A percentile compares a stretch with the other conserved stretches of the same genome.
These are phyloP conservation scores for Alectoria sarmentosa DNA, from an alignment of 495 filamentous ascomycete species.

Conservation along the genomic window DNA sequence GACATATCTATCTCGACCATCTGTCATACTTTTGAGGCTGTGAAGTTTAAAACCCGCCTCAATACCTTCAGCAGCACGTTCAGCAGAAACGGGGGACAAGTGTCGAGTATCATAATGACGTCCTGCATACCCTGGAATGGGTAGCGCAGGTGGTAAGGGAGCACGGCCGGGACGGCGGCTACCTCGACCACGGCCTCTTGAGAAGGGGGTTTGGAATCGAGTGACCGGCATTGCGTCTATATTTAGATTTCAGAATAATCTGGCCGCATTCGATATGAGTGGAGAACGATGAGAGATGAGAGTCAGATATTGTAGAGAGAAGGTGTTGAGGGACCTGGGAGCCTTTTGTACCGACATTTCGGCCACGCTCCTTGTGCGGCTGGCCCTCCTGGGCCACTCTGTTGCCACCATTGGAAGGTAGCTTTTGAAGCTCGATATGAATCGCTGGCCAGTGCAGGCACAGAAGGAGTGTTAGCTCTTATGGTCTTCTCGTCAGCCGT, in stretches of 20 bases:
- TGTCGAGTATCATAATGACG: neutral
- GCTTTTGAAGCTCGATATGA: neutral
- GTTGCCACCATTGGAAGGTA: neutral
- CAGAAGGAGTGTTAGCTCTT: neutral
- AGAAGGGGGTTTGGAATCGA: neutral
- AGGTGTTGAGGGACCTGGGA: neutral
- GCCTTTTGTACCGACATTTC: neutral
- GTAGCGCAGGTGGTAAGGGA: neutral
- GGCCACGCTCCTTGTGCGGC: neutral
- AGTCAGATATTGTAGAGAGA: too few relatives aligned
- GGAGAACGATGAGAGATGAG: neutral
- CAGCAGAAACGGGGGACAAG: neutral
- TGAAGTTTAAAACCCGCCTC: neutral
- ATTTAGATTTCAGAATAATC: conserved; percentile 2
- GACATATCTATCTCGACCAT: conserved; percentile 4
- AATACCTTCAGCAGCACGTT: neutral
- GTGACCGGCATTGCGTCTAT: neutral
- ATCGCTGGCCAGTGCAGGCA: neutral
- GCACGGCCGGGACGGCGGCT: neutral
- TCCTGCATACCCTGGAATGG: neutral
- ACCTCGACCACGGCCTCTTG: too few relatives aligned
- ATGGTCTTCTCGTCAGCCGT: neutral
- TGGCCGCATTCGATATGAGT: neutral
- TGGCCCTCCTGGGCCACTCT: neutral
- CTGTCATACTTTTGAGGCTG: neutral